Evolutionary conservation across 495 filamentous ascomycete genomes (phyloP).

Genomic region (Penicillium tannophilum): DNA sequence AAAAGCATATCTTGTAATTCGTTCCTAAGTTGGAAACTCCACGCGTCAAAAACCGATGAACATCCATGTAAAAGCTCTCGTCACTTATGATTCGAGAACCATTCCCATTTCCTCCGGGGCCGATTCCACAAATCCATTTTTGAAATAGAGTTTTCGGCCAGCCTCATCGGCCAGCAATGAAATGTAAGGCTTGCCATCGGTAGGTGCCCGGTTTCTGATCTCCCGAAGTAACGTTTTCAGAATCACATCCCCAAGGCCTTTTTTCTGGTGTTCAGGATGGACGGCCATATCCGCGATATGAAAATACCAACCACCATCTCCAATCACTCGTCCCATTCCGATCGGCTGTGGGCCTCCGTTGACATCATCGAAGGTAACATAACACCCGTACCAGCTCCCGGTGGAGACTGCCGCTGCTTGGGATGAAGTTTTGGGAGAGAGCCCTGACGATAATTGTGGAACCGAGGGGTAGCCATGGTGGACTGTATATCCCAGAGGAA

Average conservation of each 20-base stretch:
- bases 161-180: conserved; percentile 48
- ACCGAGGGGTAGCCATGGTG: conserved; percentile 38
- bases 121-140: conserved; percentile 53
- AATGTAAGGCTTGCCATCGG: conserved; percentile 44
- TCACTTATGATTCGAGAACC: conserved; percentile 2
- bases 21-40: no score
- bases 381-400: conserved; percentile 48
- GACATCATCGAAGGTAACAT: conserved; percentile 34
- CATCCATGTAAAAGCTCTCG: no score
- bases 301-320: conserved; percentile 58
- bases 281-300: conserved; percentile 57
- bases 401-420: conserved; percentile 34
- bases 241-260: conserved; percentile 51
- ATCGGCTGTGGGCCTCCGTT: conserved; percentile 23
- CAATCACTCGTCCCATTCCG: conserved; percentile 55
- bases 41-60: no score
- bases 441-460: conserved; percentile 29
- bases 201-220: conserved; percentile 40
- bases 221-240: conserved; percentile 43
- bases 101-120: conserved; percentile 31
- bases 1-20: not conserved
- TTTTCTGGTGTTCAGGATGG: conserved; percentile 48
- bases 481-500: conserved; percentile 37
- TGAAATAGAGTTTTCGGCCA: conserved; percentile 46
- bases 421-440: conserved; percentile 39